A percentile compares a stretch with the other conserved stretches of the same genome.
Conservation (phyloP, 106 monocot genomes). For the Acorus calamus region DNA sequence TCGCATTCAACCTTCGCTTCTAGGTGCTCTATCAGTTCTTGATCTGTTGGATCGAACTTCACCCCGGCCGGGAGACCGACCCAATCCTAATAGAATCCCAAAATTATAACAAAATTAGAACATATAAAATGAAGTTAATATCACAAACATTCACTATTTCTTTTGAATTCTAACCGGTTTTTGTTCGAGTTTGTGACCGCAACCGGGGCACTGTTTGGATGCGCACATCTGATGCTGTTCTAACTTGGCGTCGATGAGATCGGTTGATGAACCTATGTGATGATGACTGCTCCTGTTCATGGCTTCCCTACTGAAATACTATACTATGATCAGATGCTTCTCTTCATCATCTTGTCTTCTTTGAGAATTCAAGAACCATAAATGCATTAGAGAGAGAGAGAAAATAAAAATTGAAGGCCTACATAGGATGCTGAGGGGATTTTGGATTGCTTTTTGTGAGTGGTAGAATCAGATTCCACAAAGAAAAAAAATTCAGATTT, state of each 20-base stretch:
- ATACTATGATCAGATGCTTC: too few relatives aligned
- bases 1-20: slow-evolving; percentile 52
- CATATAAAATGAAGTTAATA: neutral
- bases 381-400: too few relatives aligned
- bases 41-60: slow-evolving; percentile 93
- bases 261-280: slow-evolving; percentile 28
- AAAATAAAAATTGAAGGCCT: too few relatives aligned
- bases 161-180: slow-evolving; percentile 30
- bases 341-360: too few relatives aligned
- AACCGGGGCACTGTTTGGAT: slow-evolving; percentile 61
- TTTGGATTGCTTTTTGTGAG: too few relatives aligned
- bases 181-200: slow-evolving; percentile 60
- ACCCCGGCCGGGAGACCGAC: slow-evolving; percentile 68
- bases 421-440: too few relatives aligned
- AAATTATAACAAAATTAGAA: neutral
- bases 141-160: neutral
- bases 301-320: neutral
- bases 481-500: too few relatives aligned
- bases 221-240: slow-evolving; percentile 58
- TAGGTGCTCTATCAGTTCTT: slow-evolving; percentile 81
- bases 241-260: slow-evolving; percentile 72
- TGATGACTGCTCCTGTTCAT: slow-evolving; percentile 21
- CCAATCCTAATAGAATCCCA: slow-evolving; percentile 43
- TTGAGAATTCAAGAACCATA: too few relatives aligned
- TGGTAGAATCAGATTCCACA: too few relatives aligned